A percentile compares a stretch with the other conserved stretches of the same genome.
phyloP scores from a whole-genome alignment of 805 yeast genomes.

The Schizosaccharomyces osmophilus region DNA sequence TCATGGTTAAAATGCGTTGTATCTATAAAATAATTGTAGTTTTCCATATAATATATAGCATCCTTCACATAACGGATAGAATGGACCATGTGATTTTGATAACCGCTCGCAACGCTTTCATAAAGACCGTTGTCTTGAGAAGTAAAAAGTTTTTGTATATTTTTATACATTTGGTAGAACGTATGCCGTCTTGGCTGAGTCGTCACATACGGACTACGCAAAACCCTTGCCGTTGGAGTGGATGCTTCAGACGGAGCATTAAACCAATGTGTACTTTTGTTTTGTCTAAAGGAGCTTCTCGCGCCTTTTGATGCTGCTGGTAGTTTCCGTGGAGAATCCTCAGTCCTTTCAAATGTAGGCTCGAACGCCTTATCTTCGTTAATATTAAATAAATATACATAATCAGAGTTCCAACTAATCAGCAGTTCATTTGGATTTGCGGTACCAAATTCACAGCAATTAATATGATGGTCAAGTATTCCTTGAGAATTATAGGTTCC shows the following conservation, averaged over 20 bases:
- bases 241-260: neutral
- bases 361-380: neutral
- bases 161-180: neutral
- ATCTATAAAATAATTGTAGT: neutral
- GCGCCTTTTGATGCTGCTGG: neutral
- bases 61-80: neutral
- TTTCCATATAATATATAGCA: neutral
- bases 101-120: neutral
- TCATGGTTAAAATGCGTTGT: neutral
- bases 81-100: neutral
- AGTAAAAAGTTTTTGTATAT: neutral
- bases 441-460: slow-evolving; percentile 6
- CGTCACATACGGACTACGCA: neutral
- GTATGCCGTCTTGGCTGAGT: neutral
- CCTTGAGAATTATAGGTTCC: neutral
- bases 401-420: slow-evolving; percentile 8
- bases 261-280: neutral
- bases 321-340: neutral
- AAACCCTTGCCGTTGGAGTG: neutral
- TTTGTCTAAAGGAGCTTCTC: neutral
- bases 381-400: slow-evolving; percentile 7
- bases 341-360: neutral
- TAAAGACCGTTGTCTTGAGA: neutral
- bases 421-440: slow-evolving; percentile 7
- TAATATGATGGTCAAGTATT: slow-evolving; percentile 4